phyloP scores from a whole-genome alignment of 2,329 filamentous ascomycete species.

The Dothistroma septosporum region DNA sequence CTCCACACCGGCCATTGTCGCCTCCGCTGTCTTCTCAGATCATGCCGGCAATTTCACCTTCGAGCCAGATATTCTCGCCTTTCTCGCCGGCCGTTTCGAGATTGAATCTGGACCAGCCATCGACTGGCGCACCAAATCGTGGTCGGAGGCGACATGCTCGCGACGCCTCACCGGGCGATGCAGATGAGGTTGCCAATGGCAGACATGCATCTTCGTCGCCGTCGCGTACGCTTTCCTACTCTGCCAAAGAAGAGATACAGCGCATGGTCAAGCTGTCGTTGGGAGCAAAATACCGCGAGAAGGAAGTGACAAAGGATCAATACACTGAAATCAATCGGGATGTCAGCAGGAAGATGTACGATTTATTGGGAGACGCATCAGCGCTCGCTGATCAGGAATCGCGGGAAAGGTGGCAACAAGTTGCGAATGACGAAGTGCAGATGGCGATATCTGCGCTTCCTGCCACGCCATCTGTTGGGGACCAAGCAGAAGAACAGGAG shows the following conservation, averaged over 20 bases:
- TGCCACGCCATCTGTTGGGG: slow-evolving; percentile 6
- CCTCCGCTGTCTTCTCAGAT: slow-evolving; percentile 66
- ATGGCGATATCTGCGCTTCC: slow-evolving; percentile 55
- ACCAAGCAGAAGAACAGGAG: slow-evolving; percentile 7
- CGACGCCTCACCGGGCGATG: slow-evolving; percentile 21
- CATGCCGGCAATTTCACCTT: slow-evolving; percentile 67
- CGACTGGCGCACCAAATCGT: slow-evolving; percentile 10
- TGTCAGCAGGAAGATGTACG: slow-evolving; percentile 84
- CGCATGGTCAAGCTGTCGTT: slow-evolving; percentile 80
- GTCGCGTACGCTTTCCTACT: slow-evolving; percentile 60
- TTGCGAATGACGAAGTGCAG: slow-evolving; percentile 74
- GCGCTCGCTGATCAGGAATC: slow-evolving; percentile 60
- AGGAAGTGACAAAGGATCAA: slow-evolving; percentile 77
- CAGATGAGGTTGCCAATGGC: slow-evolving; percentile 25
- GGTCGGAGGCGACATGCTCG: slow-evolving; percentile 21
- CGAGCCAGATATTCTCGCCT: slow-evolving; percentile 63
- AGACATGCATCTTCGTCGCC: slow-evolving; percentile 30
- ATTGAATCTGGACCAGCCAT: slow-evolving; percentile 12
- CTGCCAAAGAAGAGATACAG: slow-evolving; percentile 83
- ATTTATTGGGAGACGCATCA: slow-evolving; percentile 51
- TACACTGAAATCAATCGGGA: slow-evolving; percentile 90
- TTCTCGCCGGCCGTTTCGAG: slow-evolving; percentile 47
- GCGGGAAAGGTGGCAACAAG: slow-evolving; percentile 67
- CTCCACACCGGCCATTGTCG: slow-evolving; percentile 63
- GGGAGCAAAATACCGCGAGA: slow-evolving; percentile 75